A percentile compares a stretch with the other conserved stretches of the same genome.
phyloP scores from a whole-genome alignment of 345 rosid species.

The Physaria fendleri region DNA sequence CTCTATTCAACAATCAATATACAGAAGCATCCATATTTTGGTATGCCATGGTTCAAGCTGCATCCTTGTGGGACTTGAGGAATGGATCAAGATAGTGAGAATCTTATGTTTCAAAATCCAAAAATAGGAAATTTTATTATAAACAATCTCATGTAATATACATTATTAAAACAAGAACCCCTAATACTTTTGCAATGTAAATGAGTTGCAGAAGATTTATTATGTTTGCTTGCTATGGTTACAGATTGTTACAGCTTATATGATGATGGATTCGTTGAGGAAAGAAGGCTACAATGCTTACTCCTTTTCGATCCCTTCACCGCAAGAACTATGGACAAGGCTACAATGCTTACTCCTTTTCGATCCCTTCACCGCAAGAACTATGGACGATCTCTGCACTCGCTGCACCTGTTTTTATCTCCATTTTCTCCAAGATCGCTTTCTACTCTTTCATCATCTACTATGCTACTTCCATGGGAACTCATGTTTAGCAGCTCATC shows the following conservation, averaged over 20 bases:
- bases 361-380: constrained; percentile 57
- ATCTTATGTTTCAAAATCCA: constrained; percentile 16
- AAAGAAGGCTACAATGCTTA: constrained; percentile 69
- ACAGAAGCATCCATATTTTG: constrained; percentile 86
- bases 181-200: background rate
- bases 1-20: background rate
- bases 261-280: constrained; percentile 81
- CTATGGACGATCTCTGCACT: constrained; percentile 49
- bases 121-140: background rate
- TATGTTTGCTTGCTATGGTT: constrained; percentile 8
- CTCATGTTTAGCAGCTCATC: constrained; percentile 79
- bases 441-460: constrained; percentile 74
- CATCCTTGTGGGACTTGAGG: constrained; percentile 90
- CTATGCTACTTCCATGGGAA: constrained; percentile 84
- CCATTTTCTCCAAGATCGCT: constrained; percentile 50
- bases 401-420: constrained; percentile 41
- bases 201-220: background rate
- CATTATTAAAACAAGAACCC: background rate
- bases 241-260: constrained; percentile 77
- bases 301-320: constrained; percentile 55
- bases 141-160: constrained; percentile 72
- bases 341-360: constrained; percentile 53
- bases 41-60: constrained; percentile 83
- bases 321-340: constrained; percentile 45
- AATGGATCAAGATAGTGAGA: constrained; percentile 46